Evolutionary conservation across 768 basidiomycete species (phyloP).

Genomic region (Podaxis sp.): DNA sequence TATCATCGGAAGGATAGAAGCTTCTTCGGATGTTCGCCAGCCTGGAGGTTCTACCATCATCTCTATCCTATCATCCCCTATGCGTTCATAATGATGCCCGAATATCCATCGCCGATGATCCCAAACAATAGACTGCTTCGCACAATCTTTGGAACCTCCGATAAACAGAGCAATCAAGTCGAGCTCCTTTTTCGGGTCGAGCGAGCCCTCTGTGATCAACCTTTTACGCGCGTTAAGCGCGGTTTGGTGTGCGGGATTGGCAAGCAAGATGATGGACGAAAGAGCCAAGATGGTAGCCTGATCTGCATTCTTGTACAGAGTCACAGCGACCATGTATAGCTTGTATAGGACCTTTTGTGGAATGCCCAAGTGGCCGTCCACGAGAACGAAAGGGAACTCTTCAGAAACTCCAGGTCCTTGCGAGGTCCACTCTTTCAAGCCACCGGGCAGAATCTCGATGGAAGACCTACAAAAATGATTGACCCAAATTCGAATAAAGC

Average conservation of each 20-base stretch:
- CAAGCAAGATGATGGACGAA: constrained; percentile 48
- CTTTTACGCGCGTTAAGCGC: constrained; percentile 62
- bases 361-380: constrained; percentile 63
- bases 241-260: constrained; percentile 70
- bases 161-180: constrained; percentile 44
- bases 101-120: constrained; percentile 71
- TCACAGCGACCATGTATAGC: constrained; percentile 48
- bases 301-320: constrained; percentile 17
- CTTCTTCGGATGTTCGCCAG: constrained; percentile 28
- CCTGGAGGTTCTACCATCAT: constrained; percentile 8
- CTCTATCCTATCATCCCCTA: constrained; percentile 4
- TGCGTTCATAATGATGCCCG: constrained; percentile 27
- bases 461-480: constrained; percentile 35
- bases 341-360: constrained; percentile 56
- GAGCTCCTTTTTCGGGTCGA: constrained; percentile 49
- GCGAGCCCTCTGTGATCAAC: constrained; percentile 38
- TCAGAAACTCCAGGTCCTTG: constrained; percentile 2
- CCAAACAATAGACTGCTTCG: constrained; percentile 72
- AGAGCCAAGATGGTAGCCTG: neutral
- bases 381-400: constrained; percentile 51
- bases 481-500: neutral
- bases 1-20: constrained; percentile 32
- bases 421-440: constrained; percentile 44
- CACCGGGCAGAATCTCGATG: constrained; percentile 65
- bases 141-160: constrained; percentile 50